Base-by-base conservation (phyloP, 768 basidiomycete species). In the Collybia mongolica region DNA sequence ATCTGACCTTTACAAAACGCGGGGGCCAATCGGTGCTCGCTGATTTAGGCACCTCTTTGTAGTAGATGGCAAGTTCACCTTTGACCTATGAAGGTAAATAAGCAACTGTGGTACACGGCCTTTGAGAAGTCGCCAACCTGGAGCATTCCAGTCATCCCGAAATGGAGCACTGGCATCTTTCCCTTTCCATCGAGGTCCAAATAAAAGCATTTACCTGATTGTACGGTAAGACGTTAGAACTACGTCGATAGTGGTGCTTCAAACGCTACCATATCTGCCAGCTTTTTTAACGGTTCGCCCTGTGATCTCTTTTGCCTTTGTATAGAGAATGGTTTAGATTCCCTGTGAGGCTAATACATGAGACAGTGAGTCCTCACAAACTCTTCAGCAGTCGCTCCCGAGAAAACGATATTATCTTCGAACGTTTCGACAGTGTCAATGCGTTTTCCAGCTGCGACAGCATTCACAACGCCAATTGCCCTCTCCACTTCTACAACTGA, bases 71-170 rank as follows among this genome's bases (percentile, higher is more conserved):
- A 8, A 68, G 55, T 54, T 72, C 65, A 8, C 82, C 83, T 60
- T 74, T 81, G 14, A 74, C 79, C 81, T 70, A 14, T 15, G 7
- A 46, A 9, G 39, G 4, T 6, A n/a, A 22, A 35, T 35, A 3
- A 22, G 22, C 32, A 12, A 38, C 15, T 8, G 6, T 14, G 2
- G 20, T 15, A 28, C 29, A 7, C 2, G 38, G 15, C 17, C 12
- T 12, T 39, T 5, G 32, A 17, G n/a, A 23, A 15, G 22, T 18
- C 23, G 20, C 19, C 23, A 45, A 82, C 85, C 69, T 86, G 83
- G 28, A 91, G 71, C 81, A 83, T 86, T n/a, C 89, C 89, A 1
- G 88, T 90, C 90, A 91, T 92, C 2, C 89, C 90, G 56, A 91
- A 88, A 61, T 91, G 89, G 42, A 90, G 66, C 2, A 90, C 83